A percentile compares a stretch with the other conserved stretches of the same genome.
phyloP scores from a whole-genome alignment of 2,329 filamentous ascomycete genomes.

The Rutstroemia sp. region DNA sequence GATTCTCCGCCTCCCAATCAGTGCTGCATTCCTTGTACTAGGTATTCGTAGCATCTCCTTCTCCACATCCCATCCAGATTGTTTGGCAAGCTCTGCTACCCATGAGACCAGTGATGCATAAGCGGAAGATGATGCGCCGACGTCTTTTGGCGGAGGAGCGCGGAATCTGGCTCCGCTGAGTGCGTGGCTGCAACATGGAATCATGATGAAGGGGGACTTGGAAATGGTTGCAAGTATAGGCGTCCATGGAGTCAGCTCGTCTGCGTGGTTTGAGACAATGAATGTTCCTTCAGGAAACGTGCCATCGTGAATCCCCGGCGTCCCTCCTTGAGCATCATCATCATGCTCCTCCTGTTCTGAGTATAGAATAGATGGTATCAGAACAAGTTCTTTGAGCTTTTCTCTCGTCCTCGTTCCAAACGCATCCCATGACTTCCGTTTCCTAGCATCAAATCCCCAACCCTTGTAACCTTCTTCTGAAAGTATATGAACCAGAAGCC shows the following conservation, averaged over 20 bases:
- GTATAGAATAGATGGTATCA: slow-evolving; percentile 43
- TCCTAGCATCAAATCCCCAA: slow-evolving; percentile 88
- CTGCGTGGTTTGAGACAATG: slow-evolving; percentile 94
- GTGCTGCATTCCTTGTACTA: slow-evolving; percentile 77
- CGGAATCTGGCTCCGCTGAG: slow-evolving; percentile 71
- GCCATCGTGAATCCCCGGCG: slow-evolving; percentile 46
- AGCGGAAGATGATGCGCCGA: slow-evolving; percentile 47
- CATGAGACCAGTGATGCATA: slow-evolving; percentile 82
- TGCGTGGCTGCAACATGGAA: slow-evolving; percentile 91
- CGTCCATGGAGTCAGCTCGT: slow-evolving; percentile 94
- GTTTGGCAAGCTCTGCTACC: slow-evolving; percentile 59
- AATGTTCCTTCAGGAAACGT: slow-evolving; percentile 70
- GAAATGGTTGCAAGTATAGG: slow-evolving; percentile 76
- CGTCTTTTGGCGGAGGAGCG: slow-evolving; percentile 44
- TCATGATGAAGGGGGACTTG: slow-evolving; percentile 76
- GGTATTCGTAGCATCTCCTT: slow-evolving; percentile 86
- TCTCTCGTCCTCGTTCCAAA: slow-evolving; percentile 49
- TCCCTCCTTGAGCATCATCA: slow-evolving; percentile 20
- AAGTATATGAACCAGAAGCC: slow-evolving; percentile 78
- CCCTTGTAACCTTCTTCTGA: slow-evolving; percentile 73
- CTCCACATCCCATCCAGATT: slow-evolving; percentile 70
- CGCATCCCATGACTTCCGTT: slow-evolving; percentile 73
- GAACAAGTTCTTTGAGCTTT: slow-evolving; percentile 50
- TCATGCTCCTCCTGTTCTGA: neutral
- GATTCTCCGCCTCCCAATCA: slow-evolving; percentile 56